Percentiles rank a stretch among this genome's conserved stretches.
Evolutionary conservation across 2,329 filamentous ascomycete genomes (phyloP).

Genomic region (Chaetothyriales sp.): DNA sequence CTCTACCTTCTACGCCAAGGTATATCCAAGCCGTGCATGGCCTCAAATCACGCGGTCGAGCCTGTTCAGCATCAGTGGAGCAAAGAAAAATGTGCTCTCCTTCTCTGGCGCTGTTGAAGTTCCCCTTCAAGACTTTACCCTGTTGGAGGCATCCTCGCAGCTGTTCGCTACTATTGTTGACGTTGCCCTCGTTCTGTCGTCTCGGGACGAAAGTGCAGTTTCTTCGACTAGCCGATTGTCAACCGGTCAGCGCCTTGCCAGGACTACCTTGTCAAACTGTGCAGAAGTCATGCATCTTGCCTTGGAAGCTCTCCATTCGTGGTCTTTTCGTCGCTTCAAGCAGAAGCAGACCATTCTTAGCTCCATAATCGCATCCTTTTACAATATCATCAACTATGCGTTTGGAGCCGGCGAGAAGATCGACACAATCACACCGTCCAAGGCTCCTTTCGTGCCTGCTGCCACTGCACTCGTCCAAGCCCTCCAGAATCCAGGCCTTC

Average conservation of each 20-base stretch:
- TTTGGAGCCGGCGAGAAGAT: constrained; percentile 56
- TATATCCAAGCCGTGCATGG: constrained; percentile 77
- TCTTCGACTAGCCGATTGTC: constrained; percentile 1
- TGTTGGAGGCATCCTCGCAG: constrained; percentile 57
- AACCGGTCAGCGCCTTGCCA: constrained; percentile 35
- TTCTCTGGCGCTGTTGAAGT: constrained; percentile 75
- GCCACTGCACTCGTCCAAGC: constrained; percentile 62
- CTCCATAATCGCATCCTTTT: constrained; percentile 53
- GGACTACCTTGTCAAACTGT: constrained; percentile 47
- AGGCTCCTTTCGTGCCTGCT: constrained; percentile 51
- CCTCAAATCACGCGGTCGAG: constrained; percentile 71
- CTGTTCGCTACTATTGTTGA: constrained; percentile 63
- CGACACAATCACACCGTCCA: constrained; percentile 36
- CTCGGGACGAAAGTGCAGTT: constrained; percentile 1
- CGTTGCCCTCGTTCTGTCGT: constrained; percentile 44
- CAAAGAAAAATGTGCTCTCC: constrained; percentile 58
- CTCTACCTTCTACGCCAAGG: constrained; percentile 51
- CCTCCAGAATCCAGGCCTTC: constrained; percentile 56
- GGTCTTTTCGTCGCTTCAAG: constrained; percentile 58
- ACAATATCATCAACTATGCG: constrained; percentile 54
- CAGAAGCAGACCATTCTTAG: constrained; percentile 56
- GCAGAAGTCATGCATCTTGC: constrained; percentile 65
- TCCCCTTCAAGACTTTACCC: constrained; percentile 57
- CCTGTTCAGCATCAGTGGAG: constrained; percentile 61
- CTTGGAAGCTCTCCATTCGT: constrained; percentile 70